Evolutionary conservation across 345 rosid species (phyloP), one percentile per base, ranked within the genome.

Genomic region (Salix purpurea): DNA sequence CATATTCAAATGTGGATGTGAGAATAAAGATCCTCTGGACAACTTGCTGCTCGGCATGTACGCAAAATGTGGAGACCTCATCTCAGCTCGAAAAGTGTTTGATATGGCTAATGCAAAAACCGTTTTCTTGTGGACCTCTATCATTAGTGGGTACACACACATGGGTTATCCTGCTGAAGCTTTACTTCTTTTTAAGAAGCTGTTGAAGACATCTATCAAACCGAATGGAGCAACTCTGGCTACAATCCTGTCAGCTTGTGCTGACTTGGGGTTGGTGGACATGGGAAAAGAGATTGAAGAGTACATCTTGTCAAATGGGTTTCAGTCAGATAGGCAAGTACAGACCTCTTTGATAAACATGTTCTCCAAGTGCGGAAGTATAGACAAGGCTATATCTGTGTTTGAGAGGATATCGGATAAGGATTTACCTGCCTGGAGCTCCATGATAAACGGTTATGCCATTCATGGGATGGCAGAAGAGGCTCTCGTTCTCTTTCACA

Each of bases 31-130:
- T 26, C 73, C 72, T 28, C 73, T 81, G 13, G 66, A 69, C 44
- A 84, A 81, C 60, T 79, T 48, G 79, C 81, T 84, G 0, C 67
- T 81, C 24, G 61, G 69, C 74, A 81, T 78, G 87, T 84, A 81
- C 65, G 65, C 79, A 21, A 81, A 76, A 69, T 84, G 86, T 19
- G 44, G 78, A 26, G 80, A 78, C 24, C 70, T 80, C 56, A 52
- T 54, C 66, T 78, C 82, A n/a, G 80, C 84, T 72, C 32, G 56
- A 62, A 34, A 54, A 54, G 80, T 80, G 19, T 80, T 84, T 56
- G 80, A 80, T 46, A 70, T 48, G 6, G 76, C 70, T 23, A 23
- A 28, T 48, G 75, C 39, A 34, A 78, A 81, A 72, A 61, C 37
- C 69, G 67, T 78, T 52, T 80, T 67, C 79, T 72, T 84, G 52